Evolutionary conservation across 2,329 filamentous ascomycete species (phyloP).

Genomic region (Berkeleyomyces rouxiae): DNA sequence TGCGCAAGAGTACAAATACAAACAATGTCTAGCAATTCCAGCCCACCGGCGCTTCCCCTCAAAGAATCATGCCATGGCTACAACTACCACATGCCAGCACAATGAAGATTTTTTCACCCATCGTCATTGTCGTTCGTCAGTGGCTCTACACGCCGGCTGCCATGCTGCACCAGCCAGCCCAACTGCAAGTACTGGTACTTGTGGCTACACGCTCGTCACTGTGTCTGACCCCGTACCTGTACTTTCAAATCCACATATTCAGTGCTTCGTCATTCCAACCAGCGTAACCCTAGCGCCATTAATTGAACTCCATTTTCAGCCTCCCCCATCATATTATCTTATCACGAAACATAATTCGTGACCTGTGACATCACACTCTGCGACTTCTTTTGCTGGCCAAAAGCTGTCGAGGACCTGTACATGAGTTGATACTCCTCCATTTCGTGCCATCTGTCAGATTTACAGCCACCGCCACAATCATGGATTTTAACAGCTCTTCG

Average conservation of each 20-base stretch:
- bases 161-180: too few species aligned
- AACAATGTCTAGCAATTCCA: not conserved
- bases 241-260: not conserved
- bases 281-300: not conserved
- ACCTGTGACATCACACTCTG: not conserved
- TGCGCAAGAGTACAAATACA: too few species aligned
- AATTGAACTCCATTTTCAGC: not conserved
- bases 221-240: too few species aligned
- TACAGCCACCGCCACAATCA: constrained; percentile 19
- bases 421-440: too few species aligned
- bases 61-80: not conserved
- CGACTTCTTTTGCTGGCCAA: not conserved
- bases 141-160: not conserved
- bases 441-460: not conserved
- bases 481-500: constrained; percentile 51
- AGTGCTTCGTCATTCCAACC: not conserved
- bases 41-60: too few species aligned
- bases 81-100: not conserved
- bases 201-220: too few species aligned
- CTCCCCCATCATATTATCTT: not conserved
- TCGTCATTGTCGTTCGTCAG: not conserved
- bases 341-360: not conserved
- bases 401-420: not conserved
- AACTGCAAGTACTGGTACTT: too few species aligned
- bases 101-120: not conserved